Evolutionary conservation across 179 eudicot species (phyloP).

Genomic region (Spinacia oleracea): DNA sequence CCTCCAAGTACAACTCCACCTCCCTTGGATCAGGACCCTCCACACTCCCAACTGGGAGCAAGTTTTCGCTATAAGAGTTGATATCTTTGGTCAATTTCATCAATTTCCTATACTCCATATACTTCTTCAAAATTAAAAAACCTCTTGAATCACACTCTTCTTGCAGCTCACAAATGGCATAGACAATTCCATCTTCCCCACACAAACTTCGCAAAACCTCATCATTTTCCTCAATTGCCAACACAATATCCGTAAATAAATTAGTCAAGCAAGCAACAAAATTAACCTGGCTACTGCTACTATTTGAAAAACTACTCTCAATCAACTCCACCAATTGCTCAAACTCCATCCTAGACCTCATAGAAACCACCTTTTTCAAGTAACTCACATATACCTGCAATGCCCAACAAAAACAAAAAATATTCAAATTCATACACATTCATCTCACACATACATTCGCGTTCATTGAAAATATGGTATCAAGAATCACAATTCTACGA

Average conservation of each 20-base stretch:
- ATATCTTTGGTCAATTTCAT: slow-evolving; percentile 75
- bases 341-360: slow-evolving; percentile 78
- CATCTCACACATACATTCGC: neutral
- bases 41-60: slow-evolving; percentile 63
- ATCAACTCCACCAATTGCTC: slow-evolving; percentile 68
- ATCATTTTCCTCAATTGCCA: slow-evolving; percentile 82
- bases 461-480: neutral
- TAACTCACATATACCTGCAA: slow-evolving; percentile 69
- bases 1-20: slow-evolving; percentile 79
- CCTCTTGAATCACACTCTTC: slow-evolving; percentile 94
- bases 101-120: slow-evolving; percentile 74
- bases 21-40: slow-evolving; percentile 98
- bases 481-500: neutral
- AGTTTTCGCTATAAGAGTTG: slow-evolving; percentile 74
- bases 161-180: slow-evolving; percentile 88
- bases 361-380: slow-evolving; percentile 70
- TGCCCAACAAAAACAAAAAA: neutral
- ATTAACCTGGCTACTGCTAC: slow-evolving; percentile 40
- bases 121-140: slow-evolving; percentile 67
- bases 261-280: slow-evolving; percentile 81
- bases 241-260: slow-evolving; percentile 81
- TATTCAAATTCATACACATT: neutral
- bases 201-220: slow-evolving; percentile 71
- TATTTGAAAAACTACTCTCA: slow-evolving; percentile 42
- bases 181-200: slow-evolving; percentile 90